Conservation (phyloP, 768 basidiomycete species). For the Ramaria sp. region DNA sequence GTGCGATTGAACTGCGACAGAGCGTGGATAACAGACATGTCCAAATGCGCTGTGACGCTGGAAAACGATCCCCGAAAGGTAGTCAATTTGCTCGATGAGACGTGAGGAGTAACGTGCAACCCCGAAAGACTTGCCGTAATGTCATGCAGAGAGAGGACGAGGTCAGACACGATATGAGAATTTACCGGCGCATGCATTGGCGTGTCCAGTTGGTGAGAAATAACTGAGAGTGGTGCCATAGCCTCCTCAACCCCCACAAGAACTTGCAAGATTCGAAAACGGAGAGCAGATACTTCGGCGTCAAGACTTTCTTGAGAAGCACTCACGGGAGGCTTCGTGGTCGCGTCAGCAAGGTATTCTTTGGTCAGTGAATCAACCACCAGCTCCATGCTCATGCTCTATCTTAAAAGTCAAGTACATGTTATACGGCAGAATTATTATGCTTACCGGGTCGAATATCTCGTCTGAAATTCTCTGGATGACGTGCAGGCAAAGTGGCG, state of each 20-base stretch:
- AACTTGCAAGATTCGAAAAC: constrained; percentile 38
- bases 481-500: constrained; percentile 43
- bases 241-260: constrained; percentile 27
- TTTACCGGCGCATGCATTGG: not conserved
- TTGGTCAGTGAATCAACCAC: constrained; percentile 33
- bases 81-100: not conserved
- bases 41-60: not conserved
- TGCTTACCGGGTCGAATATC: constrained; percentile 33
- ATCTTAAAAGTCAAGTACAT: constrained; percentile 7
- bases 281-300: constrained; percentile 28
- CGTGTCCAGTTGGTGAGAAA: not conserved
- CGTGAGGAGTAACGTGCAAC: not conserved
- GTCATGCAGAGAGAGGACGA: not conserved
- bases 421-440: not conserved
- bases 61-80: not conserved
- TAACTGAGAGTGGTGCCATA: constrained; percentile 13
- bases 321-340: constrained; percentile 18
- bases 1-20: not conserved
- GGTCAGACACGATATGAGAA: constrained; percentile 3
- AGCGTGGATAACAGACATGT: not conserved
- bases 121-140: not conserved
- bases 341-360: constrained; percentile 21
- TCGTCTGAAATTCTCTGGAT: constrained; percentile 38
- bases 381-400: constrained; percentile 30
- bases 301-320: constrained; percentile 27